Conservation (phyloP, 805 yeast species). For the Wickerhamiella allomyrinae region DNA sequence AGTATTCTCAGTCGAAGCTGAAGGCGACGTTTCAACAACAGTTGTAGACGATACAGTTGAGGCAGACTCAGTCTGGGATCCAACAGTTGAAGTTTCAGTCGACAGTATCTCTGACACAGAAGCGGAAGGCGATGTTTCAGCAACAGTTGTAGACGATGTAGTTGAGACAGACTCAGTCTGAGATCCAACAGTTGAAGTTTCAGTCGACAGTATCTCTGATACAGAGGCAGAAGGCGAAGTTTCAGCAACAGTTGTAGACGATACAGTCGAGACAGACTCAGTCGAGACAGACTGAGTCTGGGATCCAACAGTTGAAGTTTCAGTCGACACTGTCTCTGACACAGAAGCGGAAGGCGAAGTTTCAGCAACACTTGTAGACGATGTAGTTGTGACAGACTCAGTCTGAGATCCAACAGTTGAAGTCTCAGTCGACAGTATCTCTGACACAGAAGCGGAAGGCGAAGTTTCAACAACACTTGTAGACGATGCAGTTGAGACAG, state of each 20-base stretch:
- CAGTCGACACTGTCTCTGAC: not conserved
- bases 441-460: not conserved
- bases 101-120: too few species aligned
- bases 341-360: not conserved
- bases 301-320: not conserved
- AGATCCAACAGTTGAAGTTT: not conserved
- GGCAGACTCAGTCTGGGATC: not conserved
- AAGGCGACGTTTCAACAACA: not conserved
- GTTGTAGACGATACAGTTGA: not conserved
- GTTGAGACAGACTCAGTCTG: not conserved
- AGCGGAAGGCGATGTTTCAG: not conserved
- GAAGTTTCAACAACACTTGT: not conserved
- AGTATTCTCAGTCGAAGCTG: not conserved
- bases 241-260: not conserved
- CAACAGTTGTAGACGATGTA: not conserved
- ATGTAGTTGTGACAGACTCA: not conserved
- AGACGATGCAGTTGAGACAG: not conserved
- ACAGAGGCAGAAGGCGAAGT: not conserved
- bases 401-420: too few species aligned
- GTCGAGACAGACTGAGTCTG: not conserved
- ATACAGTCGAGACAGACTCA: not conserved
- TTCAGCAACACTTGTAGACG: not conserved
- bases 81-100: not conserved
- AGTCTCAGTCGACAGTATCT: too few species aligned
- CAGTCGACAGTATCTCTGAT: not conserved